Evolutionary conservation across 2,329 filamentous ascomycete genomes (phyloP), one percentile per base, ranked within the genome.

Genomic region (Chaetothyriales sp.): DNA sequence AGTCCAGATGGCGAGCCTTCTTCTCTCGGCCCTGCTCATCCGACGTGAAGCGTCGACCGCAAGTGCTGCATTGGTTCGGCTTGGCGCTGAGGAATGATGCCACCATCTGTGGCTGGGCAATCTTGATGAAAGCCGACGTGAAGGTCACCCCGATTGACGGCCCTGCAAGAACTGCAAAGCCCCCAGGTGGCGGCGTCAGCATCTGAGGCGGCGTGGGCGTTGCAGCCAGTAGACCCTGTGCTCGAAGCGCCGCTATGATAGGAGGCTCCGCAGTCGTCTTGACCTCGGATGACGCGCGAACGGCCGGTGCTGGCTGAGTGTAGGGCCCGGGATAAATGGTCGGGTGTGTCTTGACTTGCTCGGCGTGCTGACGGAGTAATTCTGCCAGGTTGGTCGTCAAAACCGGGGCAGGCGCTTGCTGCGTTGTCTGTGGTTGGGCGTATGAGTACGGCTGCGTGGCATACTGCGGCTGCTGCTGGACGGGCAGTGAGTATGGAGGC

Each of bases 1-100:
- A 98, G 69, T 98, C 92, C 74, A 98, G 83, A 65, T 98, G 92
- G 2, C 84, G 81, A 20, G 83, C 86, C 71, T 97, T 97, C 72
- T 85, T 86, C 64, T 83, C 82, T 62, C 81, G 85, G 10, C 90
- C 90, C 58, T 86, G 81, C 10, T 82, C 80, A 47, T 86, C 86
- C 4, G 79, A 78, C 50, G 77, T 77, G 67, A 98, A 98, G 1
- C 92, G 83, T 54, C 89, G 80, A 20, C 90, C 92, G 65, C 92
- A 98, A 54, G 90, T 90, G 10, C 84, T 86, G 66, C 92, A 98
- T 52, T 89, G 86, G 54, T 89, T 86, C 0, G 90, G 86, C 43
- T 88, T 79, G 18, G 83, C 80, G 55, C 90, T 86, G 64, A 94
- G 90, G 7, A 97, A 77, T 18, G 75, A 75, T 18, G 80, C 74